These are phyloP conservation scores for Starmerella apicola DNA, from an alignment of 805 yeast genomes.

Conservation along the genomic window DNA sequence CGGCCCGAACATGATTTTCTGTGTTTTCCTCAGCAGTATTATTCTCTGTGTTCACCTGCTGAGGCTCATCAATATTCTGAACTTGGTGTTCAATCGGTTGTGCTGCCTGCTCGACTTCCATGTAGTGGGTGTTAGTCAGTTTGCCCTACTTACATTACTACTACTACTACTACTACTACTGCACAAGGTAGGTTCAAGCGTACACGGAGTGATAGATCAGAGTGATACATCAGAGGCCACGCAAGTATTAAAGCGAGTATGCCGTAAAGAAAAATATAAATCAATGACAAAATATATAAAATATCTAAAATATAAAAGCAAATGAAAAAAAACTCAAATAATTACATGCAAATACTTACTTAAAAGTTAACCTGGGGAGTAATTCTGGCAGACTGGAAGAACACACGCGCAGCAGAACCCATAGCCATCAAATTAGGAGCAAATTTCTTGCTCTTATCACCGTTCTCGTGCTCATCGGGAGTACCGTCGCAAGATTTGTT, in stretches of 20 bases:
- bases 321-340: too few relatives aligned
- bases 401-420: conserved; percentile 57
- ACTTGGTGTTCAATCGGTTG: neutral
- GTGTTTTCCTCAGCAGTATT: neutral
- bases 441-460: conserved; percentile 28
- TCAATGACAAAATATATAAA: too few relatives aligned
- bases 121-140: neutral
- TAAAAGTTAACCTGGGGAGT: conserved; percentile 29
- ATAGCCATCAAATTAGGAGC: conserved; percentile 47
- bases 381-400: conserved; percentile 54
- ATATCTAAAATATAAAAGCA: too few relatives aligned
- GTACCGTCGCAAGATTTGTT: conserved; percentile 39
- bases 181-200: neutral
- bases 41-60: neutral
- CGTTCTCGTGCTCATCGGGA: conserved; percentile 40
- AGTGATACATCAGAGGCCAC: too few relatives aligned
- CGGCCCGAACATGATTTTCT: conserved; percentile 28
- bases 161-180: neutral
- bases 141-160: neutral
- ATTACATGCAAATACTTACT: too few relatives aligned
- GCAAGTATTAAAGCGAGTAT: too few relatives aligned
- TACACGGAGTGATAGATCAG: too few relatives aligned
- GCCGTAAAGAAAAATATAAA: too few relatives aligned
- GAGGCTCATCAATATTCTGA: neutral
- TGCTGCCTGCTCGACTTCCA: neutral